These are phyloP conservation scores for Mycena latifolia DNA, from an alignment of 768 basidiomycete species.

Conservation along the genomic window DNA sequence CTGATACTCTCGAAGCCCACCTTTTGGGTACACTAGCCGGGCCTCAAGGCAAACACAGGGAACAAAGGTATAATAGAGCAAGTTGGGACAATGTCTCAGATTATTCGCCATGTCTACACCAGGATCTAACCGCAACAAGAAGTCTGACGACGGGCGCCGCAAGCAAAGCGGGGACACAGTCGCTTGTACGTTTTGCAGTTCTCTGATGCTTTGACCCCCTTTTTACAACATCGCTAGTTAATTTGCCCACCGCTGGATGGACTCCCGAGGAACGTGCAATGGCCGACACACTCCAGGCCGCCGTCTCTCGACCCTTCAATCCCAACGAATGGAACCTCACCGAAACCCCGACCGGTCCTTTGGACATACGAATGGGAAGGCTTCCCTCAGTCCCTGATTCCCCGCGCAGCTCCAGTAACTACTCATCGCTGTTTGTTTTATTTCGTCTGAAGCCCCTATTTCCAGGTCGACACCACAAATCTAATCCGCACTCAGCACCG, in stretches of 20 bases:
- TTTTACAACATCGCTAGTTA: conserved; percentile 17
- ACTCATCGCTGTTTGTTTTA: neutral
- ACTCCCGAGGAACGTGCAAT: neutral
- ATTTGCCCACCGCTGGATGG: conserved; percentile 2
- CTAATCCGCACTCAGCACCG: conserved; percentile 1
- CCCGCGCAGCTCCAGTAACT: too few relatives aligned
- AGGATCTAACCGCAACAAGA: conserved; percentile 36
- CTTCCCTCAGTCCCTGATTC: neutral
- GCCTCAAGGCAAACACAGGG: conserved; percentile 29
- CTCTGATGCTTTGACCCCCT: neutral
- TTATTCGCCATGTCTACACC: conserved; percentile 34
- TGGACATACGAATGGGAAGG: conserved; percentile 21
- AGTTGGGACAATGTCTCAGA: conserved; percentile 28
- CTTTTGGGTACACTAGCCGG: conserved; percentile 14
- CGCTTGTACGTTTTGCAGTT: conserved; percentile 3
- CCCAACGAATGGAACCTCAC: neutral
- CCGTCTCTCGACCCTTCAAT: neutral
- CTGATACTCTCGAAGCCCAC: conserved; percentile 28
- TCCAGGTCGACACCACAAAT: conserved; percentile 23
- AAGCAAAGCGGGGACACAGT: conserved; percentile 18
- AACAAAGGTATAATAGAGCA: conserved; percentile 38
- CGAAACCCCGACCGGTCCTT: conserved; percentile 9
- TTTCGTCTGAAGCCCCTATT: neutral
- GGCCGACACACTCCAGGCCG: neutral
- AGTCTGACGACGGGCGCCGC: conserved; percentile 17